These are phyloP conservation scores for Physocladia obscura DNA, from an alignment of 192 early-diverging fungal species.

Conservation along the genomic window DNA sequence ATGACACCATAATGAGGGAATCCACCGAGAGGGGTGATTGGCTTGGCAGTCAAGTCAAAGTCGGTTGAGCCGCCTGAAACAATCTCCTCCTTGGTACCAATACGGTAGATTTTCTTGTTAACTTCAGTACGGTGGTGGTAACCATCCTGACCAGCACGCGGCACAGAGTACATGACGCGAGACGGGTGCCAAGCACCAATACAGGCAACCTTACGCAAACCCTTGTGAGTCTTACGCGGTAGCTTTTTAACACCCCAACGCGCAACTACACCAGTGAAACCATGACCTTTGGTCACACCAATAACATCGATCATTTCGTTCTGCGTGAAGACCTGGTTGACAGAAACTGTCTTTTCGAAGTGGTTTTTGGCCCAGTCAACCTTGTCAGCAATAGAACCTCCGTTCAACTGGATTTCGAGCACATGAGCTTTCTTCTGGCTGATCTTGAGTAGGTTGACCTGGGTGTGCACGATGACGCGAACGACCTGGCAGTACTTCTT, in stretches of 20 bases:
- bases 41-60: slow-evolving; percentile 93
- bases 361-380: slow-evolving; percentile 95
- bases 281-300: slow-evolving; percentile 98
- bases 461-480: slow-evolving; percentile 97
- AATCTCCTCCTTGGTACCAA: slow-evolving; percentile 82
- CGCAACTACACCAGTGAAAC: slow-evolving; percentile 97
- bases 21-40: slow-evolving; percentile 97
- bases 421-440: slow-evolving; percentile 99
- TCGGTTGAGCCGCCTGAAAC: slow-evolving; percentile 85
- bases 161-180: slow-evolving; percentile 96
- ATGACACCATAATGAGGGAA: slow-evolving; percentile 99
- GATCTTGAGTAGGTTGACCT: slow-evolving; percentile 90
- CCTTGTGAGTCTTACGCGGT: slow-evolving; percentile 99
- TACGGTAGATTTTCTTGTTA: slow-evolving; percentile 99
- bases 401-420: slow-evolving; percentile 99
- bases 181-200: slow-evolving; percentile 98
- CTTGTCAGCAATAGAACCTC: slow-evolving; percentile 93
- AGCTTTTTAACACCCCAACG: slow-evolving; percentile 99
- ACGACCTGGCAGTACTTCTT: slow-evolving; percentile 99
- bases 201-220: slow-evolving; percentile 99
- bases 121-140: slow-evolving; percentile 99
- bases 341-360: slow-evolving; percentile 94
- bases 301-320: slow-evolving; percentile 99
- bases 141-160: slow-evolving; percentile 99
- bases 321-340: slow-evolving; percentile 91